A percentile compares a stretch with the other conserved stretches of the same genome.
Evolutionary conservation across 1,139 yeast genomes (phyloP).

Genomic region (Candida tetrigidarum): DNA sequence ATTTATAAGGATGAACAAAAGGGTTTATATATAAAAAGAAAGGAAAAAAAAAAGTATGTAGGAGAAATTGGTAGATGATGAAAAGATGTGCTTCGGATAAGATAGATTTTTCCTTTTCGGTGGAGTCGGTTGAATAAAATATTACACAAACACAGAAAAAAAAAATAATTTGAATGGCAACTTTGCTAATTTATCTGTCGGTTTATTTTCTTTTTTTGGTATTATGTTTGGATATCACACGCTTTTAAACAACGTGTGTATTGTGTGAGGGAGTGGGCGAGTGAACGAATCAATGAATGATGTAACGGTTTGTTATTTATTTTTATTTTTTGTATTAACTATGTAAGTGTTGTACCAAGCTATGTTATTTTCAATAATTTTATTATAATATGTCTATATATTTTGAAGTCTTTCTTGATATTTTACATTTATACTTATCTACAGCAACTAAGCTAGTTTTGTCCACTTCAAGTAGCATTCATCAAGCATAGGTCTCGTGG

Average conservation of each 20-base stretch:
- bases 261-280: no score
- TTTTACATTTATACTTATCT: no score
- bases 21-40: neutral
- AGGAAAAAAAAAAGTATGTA: neutral
- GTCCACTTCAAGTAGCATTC: slow-evolving; percentile 56
- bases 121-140: slow-evolving; percentile 4
- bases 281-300: no score
- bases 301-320: no score
- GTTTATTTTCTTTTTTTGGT: neutral
- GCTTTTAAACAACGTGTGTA: no score
- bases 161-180: neutral
- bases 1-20: neutral
- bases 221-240: no score
- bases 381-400: no score
- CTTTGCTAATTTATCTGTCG: neutral
- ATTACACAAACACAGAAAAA: neutral
- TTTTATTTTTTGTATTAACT: no score
- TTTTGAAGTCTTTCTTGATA: no score
- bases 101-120: neutral
- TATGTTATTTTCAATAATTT: no score
- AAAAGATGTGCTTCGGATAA: slow-evolving; percentile 3
- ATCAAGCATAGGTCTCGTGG: slow-evolving; percentile 53
- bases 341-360: no score
- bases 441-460: slow-evolving; percentile 18
- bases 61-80: neutral